A percentile compares a stretch with the other conserved stretches of the same genome.
These are phyloP conservation scores for Botrytis paeoniae DNA, from an alignment of 2,329 filamentous ascomycete species.

Conservation along the genomic window DNA sequence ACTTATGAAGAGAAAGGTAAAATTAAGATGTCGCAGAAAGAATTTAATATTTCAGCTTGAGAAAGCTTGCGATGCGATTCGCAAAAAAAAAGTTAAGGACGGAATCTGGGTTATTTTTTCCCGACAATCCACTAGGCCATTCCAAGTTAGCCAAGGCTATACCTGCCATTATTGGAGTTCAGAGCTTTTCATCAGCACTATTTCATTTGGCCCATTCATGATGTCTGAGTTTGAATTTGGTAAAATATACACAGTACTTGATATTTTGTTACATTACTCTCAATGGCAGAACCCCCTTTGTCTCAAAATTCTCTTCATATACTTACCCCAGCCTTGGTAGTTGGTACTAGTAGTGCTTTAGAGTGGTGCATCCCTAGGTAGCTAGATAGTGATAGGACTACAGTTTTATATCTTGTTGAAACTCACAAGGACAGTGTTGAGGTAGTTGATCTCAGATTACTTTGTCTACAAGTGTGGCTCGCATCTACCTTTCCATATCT, in stretches of 20 bases:
- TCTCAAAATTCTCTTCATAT: background rate
- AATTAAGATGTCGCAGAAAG: slow-evolving; percentile 12
- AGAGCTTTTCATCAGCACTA: background rate
- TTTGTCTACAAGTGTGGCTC: background rate
- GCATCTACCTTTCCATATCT: background rate
- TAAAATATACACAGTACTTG: background rate
- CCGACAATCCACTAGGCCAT: slow-evolving; percentile 4
- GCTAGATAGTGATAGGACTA: background rate
- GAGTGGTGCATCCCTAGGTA: no score
- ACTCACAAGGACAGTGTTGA: background rate
- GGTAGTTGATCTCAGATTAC: background rate
- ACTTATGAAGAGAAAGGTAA: slow-evolving; percentile 8
- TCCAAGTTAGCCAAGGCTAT: slow-evolving; percentile 1
- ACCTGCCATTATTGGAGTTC: background rate
- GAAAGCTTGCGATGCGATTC: slow-evolving; percentile 14
- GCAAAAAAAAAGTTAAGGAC: slow-evolving; percentile 14
- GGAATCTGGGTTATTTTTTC: slow-evolving; percentile 2
- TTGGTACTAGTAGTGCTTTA: background rate
- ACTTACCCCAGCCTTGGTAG: background rate
- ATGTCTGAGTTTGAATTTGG: background rate
- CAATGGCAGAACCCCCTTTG: background rate
- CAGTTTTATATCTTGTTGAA: background rate
- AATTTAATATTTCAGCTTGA: slow-evolving; percentile 5
- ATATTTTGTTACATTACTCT: background rate
- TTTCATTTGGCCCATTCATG: background rate